These are phyloP conservation scores for Ophiocordyceps robertsii DNA, from an alignment of 2,329 filamentous ascomycete species.

Conservation along the genomic window DNA sequence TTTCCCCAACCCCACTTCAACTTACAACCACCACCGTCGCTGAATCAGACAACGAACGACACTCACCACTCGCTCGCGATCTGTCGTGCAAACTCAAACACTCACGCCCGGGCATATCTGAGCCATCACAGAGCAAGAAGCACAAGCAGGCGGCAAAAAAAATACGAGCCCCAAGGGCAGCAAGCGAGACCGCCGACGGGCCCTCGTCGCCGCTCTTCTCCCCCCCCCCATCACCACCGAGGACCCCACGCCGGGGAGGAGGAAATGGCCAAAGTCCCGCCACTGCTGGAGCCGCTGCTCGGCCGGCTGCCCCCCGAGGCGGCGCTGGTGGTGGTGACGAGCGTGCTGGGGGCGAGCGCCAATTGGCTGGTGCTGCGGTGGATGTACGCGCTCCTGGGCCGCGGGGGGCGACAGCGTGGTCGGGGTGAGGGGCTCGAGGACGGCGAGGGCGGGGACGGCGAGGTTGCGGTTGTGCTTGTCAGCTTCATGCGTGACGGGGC, in stretches of 20 bases:
- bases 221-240: not conserved
- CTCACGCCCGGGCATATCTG: too few relatives aligned
- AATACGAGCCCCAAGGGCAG: too few relatives aligned
- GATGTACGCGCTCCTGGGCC: slow-evolving; percentile 31
- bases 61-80: too few relatives aligned
- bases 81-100: too few relatives aligned
- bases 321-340: slow-evolving; percentile 54
- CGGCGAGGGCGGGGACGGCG: slow-evolving; percentile 8
- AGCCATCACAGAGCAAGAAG: not conserved
- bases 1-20: too few relatives aligned
- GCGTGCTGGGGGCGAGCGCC: slow-evolving; percentile 48
- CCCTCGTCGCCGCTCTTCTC: too few relatives aligned
- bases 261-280: slow-evolving; percentile 27
- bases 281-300: slow-evolving; percentile 52
- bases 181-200: too few relatives aligned
- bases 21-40: too few relatives aligned
- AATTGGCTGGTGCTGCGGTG: slow-evolving; percentile 53
- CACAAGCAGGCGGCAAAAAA: not conserved
- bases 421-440: not conserved
- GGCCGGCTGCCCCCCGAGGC: slow-evolving; percentile 36
- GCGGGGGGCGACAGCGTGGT: not conserved
- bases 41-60: too few relatives aligned
- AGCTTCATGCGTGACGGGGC: slow-evolving; percentile 68
- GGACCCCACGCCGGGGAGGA: slow-evolving; percentile 10
- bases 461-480: slow-evolving; percentile 55